Evolutionary conservation across 176 grass and related monocot genomes (phyloP).

Genomic region (Stipa capillata): DNA sequence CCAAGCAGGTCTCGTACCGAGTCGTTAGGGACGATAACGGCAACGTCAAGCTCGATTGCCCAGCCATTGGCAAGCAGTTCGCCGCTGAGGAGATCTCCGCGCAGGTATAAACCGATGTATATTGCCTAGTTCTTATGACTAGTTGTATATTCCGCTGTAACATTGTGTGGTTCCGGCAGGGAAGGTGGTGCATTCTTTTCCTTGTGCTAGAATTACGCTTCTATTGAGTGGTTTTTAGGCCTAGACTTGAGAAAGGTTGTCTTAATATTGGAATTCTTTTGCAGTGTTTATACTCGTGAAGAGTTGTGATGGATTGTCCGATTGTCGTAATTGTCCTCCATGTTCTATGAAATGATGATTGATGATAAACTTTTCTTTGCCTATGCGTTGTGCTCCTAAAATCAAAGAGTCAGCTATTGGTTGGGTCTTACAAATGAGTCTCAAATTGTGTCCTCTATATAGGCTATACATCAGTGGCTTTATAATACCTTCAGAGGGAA

Average conservation of each 20-base stretch:
- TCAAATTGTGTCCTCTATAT: background rate
- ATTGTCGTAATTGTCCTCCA: background rate
- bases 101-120: conserved; percentile 20
- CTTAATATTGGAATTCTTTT: background rate
- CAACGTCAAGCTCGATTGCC: conserved; percentile 72
- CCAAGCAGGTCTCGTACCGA: conserved; percentile 70
- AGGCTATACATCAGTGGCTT: background rate
- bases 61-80: conserved; percentile 61
- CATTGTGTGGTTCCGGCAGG: background rate
- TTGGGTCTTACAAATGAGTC: background rate
- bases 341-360: background rate
- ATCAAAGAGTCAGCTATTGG: background rate
- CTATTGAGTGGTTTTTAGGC: background rate
- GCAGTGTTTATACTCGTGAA: background rate
- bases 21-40: conserved; percentile 60
- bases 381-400: background rate
- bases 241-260: background rate
- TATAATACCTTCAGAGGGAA: background rate
- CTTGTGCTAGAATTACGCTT: background rate
- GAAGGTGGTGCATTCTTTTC: background rate
- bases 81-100: conserved; percentile 66
- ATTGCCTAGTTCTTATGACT: background rate
- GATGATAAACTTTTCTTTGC: background rate
- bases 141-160: background rate
- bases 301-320: background rate